Conservation (phyloP, 805 yeast species). For the Pichia californica region DNA sequence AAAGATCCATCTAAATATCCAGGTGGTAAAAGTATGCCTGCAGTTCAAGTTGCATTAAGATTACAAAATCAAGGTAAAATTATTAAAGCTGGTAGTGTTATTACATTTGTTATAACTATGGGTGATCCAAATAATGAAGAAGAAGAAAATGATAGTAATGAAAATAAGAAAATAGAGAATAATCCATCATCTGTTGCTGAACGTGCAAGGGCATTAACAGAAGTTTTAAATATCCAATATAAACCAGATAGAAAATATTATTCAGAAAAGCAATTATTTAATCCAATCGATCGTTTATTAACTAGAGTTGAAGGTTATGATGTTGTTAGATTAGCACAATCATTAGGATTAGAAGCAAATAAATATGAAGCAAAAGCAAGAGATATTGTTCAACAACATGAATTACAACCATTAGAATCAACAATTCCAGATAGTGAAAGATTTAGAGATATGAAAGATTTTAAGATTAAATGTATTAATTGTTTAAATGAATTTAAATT, state of each 20-base stretch:
- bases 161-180: slow-evolving; percentile 4
- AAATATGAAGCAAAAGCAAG: slow-evolving; percentile 46
- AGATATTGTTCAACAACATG: slow-evolving; percentile 31
- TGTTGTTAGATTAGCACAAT: slow-evolving; percentile 64
- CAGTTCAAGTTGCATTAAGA: slow-evolving; percentile 83
- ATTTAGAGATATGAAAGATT: slow-evolving; percentile 55
- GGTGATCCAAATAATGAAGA: slow-evolving; percentile 6
- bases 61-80: slow-evolving; percentile 78
- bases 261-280: slow-evolving; percentile 80
- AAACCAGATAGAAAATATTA: slow-evolving; percentile 74
- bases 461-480: slow-evolving; percentile 48
- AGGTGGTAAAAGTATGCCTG: slow-evolving; percentile 74
- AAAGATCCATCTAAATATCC: slow-evolving; percentile 86
- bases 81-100: slow-evolving; percentile 82
- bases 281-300: slow-evolving; percentile 83
- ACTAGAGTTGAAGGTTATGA: slow-evolving; percentile 86
- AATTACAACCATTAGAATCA: slow-evolving; percentile 70
- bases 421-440: slow-evolving; percentile 77
- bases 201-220: slow-evolving; percentile 78
- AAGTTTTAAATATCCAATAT: slow-evolving; percentile 51
- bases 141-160: no score
- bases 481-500: slow-evolving; percentile 59
- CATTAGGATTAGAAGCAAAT: slow-evolving; percentile 70
- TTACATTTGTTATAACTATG: slow-evolving; percentile 71
- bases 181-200: slow-evolving; percentile 51